Evolutionary conservation across 495 filamentous ascomycete genomes (phyloP).

Genomic region (Penicillium psychrofluorescens): DNA sequence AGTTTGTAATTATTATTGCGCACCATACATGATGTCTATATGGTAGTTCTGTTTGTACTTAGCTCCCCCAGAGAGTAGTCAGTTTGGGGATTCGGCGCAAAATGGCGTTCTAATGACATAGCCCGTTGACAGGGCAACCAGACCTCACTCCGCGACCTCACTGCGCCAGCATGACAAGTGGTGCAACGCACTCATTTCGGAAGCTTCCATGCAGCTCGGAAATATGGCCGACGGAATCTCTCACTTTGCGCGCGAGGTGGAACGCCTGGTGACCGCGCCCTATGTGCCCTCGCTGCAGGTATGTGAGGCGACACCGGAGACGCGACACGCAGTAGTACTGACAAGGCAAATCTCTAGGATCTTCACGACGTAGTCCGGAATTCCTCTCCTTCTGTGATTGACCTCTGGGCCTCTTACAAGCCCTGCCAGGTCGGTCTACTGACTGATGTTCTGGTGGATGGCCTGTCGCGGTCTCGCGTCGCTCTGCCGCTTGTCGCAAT

Average conservation of each 20-base stretch:
- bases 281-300: conserved; percentile 39
- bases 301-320: background rate
- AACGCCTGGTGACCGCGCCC: conserved; percentile 33
- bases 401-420: conserved; percentile 36
- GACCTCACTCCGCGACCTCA: background rate
- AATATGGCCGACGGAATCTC: conserved; percentile 10
- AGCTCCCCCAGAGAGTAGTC: too few species aligned
- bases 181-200: background rate
- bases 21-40: too few species aligned
- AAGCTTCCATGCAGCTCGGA: too few species aligned
- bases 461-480: conserved; percentile 32
- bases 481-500: conserved; percentile 29
- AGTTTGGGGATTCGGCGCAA: too few species aligned
- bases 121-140: too few species aligned
- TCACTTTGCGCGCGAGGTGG: conserved; percentile 24
- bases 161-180: background rate
- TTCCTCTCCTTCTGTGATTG: conserved; percentile 9
- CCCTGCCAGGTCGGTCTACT: conserved; percentile 38
- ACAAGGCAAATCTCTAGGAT: conserved; percentile 19
- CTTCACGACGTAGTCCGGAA: conserved; percentile 25
- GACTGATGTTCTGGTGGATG: conserved; percentile 35
- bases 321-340: background rate
- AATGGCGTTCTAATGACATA: too few species aligned
- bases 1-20: too few species aligned
- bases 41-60: too few species aligned